These are phyloP conservation scores for Boletus hoseneyae DNA, from an alignment of 1,284 basidiomycete genomes.

Conservation along the genomic window DNA sequence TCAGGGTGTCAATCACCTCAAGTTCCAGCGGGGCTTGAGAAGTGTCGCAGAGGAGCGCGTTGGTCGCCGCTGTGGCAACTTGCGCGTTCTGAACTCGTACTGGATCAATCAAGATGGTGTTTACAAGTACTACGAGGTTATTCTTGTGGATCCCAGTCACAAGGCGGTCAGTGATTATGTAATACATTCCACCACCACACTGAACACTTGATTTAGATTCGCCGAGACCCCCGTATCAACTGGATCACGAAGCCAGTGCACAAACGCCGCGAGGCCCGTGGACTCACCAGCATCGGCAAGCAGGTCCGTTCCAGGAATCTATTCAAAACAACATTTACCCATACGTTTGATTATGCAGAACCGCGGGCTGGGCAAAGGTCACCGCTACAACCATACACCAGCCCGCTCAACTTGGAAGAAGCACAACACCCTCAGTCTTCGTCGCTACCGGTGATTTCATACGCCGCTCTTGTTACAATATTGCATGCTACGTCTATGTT, in stretches of 20 bases:
- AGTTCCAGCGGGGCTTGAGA: slow-evolving; percentile 93
- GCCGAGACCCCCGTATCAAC: slow-evolving; percentile 96
- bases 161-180: slow-evolving; percentile 68
- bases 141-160: slow-evolving; percentile 93
- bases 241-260: slow-evolving; percentile 99
- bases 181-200: slow-evolving; percentile 2
- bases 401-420: slow-evolving; percentile 92
- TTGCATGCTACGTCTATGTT: slow-evolving; percentile 16
- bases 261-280: slow-evolving; percentile 97
- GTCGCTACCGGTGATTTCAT: slow-evolving; percentile 86
- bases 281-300: slow-evolving; percentile 96
- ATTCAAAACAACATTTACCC: not conserved
- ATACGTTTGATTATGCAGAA: slow-evolving; percentile 47
- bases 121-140: slow-evolving; percentile 99
- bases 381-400: slow-evolving; percentile 92
- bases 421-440: slow-evolving; percentile 97
- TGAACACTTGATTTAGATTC: slow-evolving; percentile 54
- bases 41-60: slow-evolving; percentile 98
- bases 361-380: slow-evolving; percentile 94
- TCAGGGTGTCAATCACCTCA: slow-evolving; percentile 99
- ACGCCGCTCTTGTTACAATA: slow-evolving; percentile 6
- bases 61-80: slow-evolving; percentile 92
- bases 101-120: slow-evolving; percentile 99
- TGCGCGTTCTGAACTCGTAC: slow-evolving; percentile 97
- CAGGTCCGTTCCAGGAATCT: slow-evolving; percentile 50